These are phyloP conservation scores for Logfia minima DNA, from an alignment of 129 eudicot species.

Conservation along the genomic window DNA sequence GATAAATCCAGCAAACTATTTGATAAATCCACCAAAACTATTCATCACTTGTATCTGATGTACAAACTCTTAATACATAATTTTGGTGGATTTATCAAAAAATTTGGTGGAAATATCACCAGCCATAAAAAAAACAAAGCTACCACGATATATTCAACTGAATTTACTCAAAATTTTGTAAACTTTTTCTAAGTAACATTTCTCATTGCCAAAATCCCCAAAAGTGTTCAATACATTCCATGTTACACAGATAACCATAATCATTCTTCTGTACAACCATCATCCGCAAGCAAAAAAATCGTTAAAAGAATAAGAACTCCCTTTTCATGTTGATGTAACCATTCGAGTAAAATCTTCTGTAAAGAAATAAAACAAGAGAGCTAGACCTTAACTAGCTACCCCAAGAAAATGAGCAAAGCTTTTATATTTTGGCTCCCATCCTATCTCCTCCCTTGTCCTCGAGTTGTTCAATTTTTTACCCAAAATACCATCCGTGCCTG, in stretches of 20 bases:
- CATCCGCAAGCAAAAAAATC: slow-evolving; percentile 21
- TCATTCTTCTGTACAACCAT: slow-evolving; percentile 19
- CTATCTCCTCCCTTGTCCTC: slow-evolving; percentile 65
- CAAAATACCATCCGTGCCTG: slow-evolving; percentile 77
- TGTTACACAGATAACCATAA: slow-evolving; percentile 21
- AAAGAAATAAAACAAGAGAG: neutral
- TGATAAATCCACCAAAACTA: no score
- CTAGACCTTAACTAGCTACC: slow-evolving; percentile 34
- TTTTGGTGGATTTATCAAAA: no score
- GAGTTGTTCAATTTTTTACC: slow-evolving; percentile 87
- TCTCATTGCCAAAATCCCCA: neutral
- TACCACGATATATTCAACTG: neutral
- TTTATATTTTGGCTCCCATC: slow-evolving; percentile 87
- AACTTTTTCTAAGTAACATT: neutral
- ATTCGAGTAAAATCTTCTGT: slow-evolving; percentile 6
- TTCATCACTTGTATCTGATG: no score
- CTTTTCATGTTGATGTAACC: slow-evolving; percentile 26
- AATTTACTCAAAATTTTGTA: neutral
- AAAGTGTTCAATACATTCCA: slow-evolving; percentile 17
- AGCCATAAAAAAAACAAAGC: no score
- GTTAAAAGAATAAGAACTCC: slow-evolving; percentile 14
- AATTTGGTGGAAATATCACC: no score
- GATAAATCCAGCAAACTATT: no score
- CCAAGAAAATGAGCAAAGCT: slow-evolving; percentile 86
- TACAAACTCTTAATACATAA: no score